Evolutionary conservation across 176 grass and related monocot species (phyloP), one percentile per base, ranked within the genome.

Genomic region (Aegilops sharonensis): DNA sequence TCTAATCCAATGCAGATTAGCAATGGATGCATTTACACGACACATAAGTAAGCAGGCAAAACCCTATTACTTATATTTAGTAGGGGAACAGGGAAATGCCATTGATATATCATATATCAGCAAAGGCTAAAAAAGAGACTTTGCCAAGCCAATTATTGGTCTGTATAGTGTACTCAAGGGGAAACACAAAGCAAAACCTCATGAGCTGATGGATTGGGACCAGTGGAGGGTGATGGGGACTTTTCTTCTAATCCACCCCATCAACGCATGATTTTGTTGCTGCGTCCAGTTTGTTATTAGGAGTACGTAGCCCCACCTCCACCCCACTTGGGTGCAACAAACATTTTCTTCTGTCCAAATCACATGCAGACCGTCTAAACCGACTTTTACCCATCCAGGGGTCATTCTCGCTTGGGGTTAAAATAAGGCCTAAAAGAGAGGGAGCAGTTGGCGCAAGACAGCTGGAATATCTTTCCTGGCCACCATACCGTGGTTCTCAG

Each of bases 161-260:
- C 40, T 27, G 40, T 32, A 66, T 57, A 21, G 18, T 21, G 0
- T 57, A 21, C 54, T 8, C 6, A 5, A 36, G 4, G 2, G 8
- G 17, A 34, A 20, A 36, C 31, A 68, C 3, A 15, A 45, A 68
- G 5, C 31, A 15, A 45, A 68, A 8, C 31, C 75, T 36, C 48
- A 47, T 68, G 5, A 81, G 35, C 18, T 43, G 27, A 56, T 59
- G 68, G 14, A 11, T 8, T 21, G 68, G 85, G 85, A 81, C 81
- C 68, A 31, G 37, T 18, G 15, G 15, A 0, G 68, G 4, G 17
- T 70, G 85, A 77, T 77, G 31, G 70, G 50, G 77, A 88, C 85
- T 54, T 84, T 5, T 69, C 70, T 72, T 85, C 63, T 81, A 85
- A 91, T 81, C 64, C 62, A 77, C n/a, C 78, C 78, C n/a, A 64